These are phyloP conservation scores for Exobasidium rhododendri DNA, from an alignment of 1,284 basidiomycete species.

Conservation along the genomic window DNA sequence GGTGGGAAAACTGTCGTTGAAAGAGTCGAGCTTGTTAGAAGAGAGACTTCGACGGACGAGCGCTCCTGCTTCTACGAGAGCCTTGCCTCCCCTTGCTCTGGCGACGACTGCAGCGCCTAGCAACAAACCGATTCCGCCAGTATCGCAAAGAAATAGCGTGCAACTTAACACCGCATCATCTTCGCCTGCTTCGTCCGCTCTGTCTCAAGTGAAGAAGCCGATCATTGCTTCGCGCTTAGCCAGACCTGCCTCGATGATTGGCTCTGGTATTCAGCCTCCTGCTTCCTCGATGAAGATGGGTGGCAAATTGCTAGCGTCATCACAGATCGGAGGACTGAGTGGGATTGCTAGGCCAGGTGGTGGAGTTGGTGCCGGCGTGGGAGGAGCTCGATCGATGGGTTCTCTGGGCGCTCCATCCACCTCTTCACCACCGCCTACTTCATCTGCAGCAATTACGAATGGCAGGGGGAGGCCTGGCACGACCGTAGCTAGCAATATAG, in stretches of 20 bases:
- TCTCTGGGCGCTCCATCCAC: neutral
- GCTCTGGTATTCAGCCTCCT: slow-evolving; percentile 24
- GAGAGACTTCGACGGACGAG: slow-evolving; percentile 79
- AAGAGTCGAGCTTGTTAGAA: slow-evolving; percentile 86
- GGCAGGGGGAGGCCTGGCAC: neutral
- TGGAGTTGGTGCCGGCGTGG: too few species aligned
- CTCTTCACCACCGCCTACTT: neutral
- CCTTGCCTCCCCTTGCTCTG: slow-evolving; percentile 14
- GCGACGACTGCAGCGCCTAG: slow-evolving; percentile 19
- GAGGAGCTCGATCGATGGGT: neutral
- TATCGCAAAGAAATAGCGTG: neutral
- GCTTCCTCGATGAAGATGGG: slow-evolving; percentile 2
- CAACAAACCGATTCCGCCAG: neutral
- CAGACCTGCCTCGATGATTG: slow-evolving; percentile 21
- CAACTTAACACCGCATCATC: neutral
- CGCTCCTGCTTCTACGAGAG: slow-evolving; percentile 18
- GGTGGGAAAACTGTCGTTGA: slow-evolving; percentile 72
- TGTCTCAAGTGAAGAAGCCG: neutral
- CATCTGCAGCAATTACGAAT: neutral
- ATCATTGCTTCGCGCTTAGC: slow-evolving; percentile 28
- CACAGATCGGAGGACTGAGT: neutral
- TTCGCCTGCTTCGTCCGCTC: neutral
- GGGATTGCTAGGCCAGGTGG: neutral
- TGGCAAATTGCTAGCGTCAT: neutral
- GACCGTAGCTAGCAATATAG: neutral